Evolutionary conservation across 2,329 filamentous ascomycete genomes (phyloP).

Genomic region (Pseudogymnoascus sp.): DNA sequence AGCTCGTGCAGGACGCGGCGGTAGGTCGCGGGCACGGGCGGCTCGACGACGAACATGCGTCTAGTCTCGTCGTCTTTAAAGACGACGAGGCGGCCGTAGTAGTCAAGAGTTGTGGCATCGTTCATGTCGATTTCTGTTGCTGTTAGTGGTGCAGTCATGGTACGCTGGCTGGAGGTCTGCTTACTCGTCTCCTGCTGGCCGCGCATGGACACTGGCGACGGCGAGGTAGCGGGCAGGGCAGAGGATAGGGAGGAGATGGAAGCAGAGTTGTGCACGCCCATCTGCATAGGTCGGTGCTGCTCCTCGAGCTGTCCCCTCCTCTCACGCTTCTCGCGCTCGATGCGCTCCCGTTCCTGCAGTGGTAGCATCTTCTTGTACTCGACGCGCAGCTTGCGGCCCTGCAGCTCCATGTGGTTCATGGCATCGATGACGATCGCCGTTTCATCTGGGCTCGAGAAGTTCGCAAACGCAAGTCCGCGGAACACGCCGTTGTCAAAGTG

Average conservation of each 20-base stretch:
- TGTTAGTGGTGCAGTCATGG: constrained; percentile 37
- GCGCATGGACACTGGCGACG: constrained; percentile 26
- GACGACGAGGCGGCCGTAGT: constrained; percentile 81
- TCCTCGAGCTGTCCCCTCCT: constrained; percentile 93
- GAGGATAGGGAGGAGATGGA: constrained; percentile 69
- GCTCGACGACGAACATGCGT: constrained; percentile 77
- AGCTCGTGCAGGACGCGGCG: constrained; percentile 88
- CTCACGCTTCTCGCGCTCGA: constrained; percentile 94
- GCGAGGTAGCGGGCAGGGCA: constrained; percentile 40
- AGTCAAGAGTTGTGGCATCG: constrained; percentile 76
- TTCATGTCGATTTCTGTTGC: constrained; percentile 76
- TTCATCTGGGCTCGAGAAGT: constrained; percentile 93
- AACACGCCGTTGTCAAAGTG: constrained; percentile 99
- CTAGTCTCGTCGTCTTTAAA: constrained; percentile 75
- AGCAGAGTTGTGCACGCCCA: constrained; percentile 67
- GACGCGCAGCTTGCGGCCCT: constrained; percentile 87
- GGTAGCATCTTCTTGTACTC: constrained; percentile 99
- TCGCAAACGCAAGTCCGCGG: constrained; percentile 90
- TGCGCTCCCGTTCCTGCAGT: constrained; percentile 85
- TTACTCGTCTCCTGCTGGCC: constrained; percentile 16
- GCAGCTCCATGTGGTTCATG: constrained; percentile 92
- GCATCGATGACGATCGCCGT: constrained; percentile 86
- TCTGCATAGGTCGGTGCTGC: constrained; percentile 70
- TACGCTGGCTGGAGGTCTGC: constrained; percentile 10
- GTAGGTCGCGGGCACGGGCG: constrained; percentile 71